Percentiles rank a stretch among this genome's conserved stretches.
These are phyloP conservation scores for Dalechampia spathulata DNA, from an alignment of 441 rosid genomes.

Conservation along the genomic window DNA sequence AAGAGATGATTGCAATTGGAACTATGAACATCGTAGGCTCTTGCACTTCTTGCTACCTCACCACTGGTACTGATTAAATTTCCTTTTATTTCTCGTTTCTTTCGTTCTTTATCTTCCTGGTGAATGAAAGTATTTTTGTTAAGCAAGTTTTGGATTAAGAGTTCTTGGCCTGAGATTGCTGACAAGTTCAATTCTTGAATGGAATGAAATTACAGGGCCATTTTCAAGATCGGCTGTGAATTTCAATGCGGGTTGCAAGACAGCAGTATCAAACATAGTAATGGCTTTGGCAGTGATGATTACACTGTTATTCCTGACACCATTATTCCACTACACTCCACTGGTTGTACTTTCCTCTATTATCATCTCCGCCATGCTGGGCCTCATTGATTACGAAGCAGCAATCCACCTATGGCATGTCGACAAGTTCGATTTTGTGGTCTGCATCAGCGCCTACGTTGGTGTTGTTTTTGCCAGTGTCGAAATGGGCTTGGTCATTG, in stretches of 20 bases:
- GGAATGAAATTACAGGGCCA: slow-evolving; percentile 47
- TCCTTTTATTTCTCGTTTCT: background rate
- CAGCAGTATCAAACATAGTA: slow-evolving; percentile 79
- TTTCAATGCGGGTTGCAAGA: slow-evolving; percentile 94
- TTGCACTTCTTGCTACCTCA: slow-evolving; percentile 90
- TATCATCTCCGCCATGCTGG: slow-evolving; percentile 85
- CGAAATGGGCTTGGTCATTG: slow-evolving; percentile 61
- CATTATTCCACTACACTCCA: slow-evolving; percentile 86
- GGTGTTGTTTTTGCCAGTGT: slow-evolving; percentile 87
- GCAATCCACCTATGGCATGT: slow-evolving; percentile 75
- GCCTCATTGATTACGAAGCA: slow-evolving; percentile 86
- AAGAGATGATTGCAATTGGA: slow-evolving; percentile 97
- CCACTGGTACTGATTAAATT: slow-evolving; percentile 43
- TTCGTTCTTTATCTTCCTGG: too few species aligned
- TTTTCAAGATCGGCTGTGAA: slow-evolving; percentile 96
- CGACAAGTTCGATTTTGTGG: slow-evolving; percentile 84
- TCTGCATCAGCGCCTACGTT: slow-evolving; percentile 62
- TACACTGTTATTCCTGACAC: slow-evolving; percentile 71
- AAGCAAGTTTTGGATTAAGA: background rate
- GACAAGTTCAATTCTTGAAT: background rate
- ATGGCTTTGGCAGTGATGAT: slow-evolving; percentile 88
- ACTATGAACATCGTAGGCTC: slow-evolving; percentile 93
- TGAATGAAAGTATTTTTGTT: too few species aligned
- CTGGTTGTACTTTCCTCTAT: slow-evolving; percentile 82
- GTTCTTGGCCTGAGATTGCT: background rate